Evolutionary conservation across 805 yeast species (phyloP).

Genomic region (Brettanomyces custersianus): DNA sequence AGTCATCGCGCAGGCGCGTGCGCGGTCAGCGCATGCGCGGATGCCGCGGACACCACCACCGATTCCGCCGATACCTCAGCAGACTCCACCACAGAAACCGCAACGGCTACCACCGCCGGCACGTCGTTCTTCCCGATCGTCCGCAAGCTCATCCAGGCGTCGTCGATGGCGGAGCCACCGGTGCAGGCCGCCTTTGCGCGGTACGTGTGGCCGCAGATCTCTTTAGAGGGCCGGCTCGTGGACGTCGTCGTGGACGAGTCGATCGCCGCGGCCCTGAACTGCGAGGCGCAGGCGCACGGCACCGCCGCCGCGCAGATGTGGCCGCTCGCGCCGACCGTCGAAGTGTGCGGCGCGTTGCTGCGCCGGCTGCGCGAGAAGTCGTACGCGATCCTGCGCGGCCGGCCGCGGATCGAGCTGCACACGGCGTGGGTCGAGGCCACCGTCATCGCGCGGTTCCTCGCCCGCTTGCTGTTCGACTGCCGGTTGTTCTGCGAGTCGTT

Average conservation of each 20-base stretch:
- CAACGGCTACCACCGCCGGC: too few species aligned
- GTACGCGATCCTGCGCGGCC: conserved; percentile 35
- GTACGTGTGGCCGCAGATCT: conserved; percentile 59
- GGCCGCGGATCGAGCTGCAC: conserved; percentile 38
- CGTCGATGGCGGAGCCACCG: not conserved
- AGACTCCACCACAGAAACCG: too few species aligned
- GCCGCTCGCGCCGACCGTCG: conserved; percentile 60
- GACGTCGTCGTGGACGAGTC: conserved; percentile 62
- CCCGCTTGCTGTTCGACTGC: conserved; percentile 65
- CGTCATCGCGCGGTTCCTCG: conserved; percentile 53
- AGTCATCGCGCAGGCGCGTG: conserved; percentile 47
- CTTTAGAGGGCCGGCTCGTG: conserved; percentile 51
- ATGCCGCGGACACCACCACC: not conserved
- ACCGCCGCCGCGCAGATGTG: conserved; percentile 61
- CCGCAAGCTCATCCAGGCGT: not conserved
- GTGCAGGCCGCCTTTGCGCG: conserved; percentile 34
- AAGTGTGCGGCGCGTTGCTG: conserved; percentile 58
- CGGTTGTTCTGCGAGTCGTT: conserved; percentile 50
- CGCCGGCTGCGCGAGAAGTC: conserved; percentile 47
- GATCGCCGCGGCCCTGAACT: conserved; percentile 63
- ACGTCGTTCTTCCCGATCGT: too few species aligned
- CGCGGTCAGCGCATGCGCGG: conserved; percentile 21
- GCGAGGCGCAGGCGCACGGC: conserved; percentile 64
- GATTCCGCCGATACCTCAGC: not conserved
- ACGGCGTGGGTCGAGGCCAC: conserved; percentile 64